Base-by-base conservation (phyloP, 2,329 filamentous ascomycete species). In the Emericellopsis atlantica region DNA sequence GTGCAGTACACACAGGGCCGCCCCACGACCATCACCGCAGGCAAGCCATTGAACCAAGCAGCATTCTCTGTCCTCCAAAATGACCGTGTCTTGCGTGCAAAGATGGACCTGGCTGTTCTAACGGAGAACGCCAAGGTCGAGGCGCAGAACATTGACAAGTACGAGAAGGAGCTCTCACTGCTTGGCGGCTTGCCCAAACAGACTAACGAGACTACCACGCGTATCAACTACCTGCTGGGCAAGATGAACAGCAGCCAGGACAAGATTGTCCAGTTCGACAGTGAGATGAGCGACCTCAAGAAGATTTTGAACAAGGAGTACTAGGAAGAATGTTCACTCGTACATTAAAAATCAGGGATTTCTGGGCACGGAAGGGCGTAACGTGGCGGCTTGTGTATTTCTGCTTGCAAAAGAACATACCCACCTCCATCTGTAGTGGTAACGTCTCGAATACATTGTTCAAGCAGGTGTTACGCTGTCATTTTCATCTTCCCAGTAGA, bases 1-100 rank as follows among this genome's bases (percentile, higher is more conserved):
- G 78, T 96, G 40, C 72, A 74, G 22, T 77, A 77, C 4, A 65
- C 71, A 39, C 81, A 84, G 36, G 90, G 92, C 0, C 79, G 88
- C 0, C 90, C 92, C 0, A 76, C 80, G 43, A 69, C 69, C 26
- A 84, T 96, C 57, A 79, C 73, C 41, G 82, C 87, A 0, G 88
- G 88, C 18, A 87, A 85, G 54, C 89, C 90, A 0, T 82, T 96
- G 22, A 93, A 90, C 59, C 77, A 80, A 43, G 79, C 89, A 1
- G 89, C 89, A 0, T 96, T 96, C 63, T 70, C 72, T 44, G 68
- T 75, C 32, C 64, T 95, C 32, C 72, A 79, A 0, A 64, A 75
- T 36, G 89, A 95, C 54, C 67, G 70, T 6, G 85, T 87, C 1
- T 67, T 95, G 34, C 70, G 72, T 34, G 81, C 83, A 31, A 76